Percentiles rank a stretch among this genome's conserved stretches.
Conservation (phyloP, 371 early-diverging fungal genomes). For the Syncephalastrum contaminatum region DNA sequence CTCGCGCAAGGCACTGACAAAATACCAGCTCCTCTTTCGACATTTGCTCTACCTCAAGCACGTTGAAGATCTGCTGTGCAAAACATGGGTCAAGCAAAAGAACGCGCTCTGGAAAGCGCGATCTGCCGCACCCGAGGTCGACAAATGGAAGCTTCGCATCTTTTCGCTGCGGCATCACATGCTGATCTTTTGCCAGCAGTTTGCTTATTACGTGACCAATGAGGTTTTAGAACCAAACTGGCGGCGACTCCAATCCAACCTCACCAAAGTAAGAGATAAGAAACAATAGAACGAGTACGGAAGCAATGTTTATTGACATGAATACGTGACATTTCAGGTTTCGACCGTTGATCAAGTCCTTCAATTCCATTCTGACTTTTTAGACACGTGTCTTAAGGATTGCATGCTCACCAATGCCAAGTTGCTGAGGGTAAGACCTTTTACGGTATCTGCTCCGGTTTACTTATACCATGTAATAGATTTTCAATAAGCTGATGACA, state of each 20-base stretch:
- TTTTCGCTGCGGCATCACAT: slow-evolving; percentile 75
- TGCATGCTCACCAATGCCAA: slow-evolving; percentile 86
- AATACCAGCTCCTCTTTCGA: slow-evolving; percentile 91
- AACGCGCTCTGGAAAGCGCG: slow-evolving; percentile 29
- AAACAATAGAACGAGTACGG: slow-evolving; percentile 14
- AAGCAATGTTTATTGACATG: slow-evolving; percentile 1
- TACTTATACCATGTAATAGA: slow-evolving; percentile 37
- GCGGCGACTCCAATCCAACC: slow-evolving; percentile 59
- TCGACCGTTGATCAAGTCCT: slow-evolving; percentile 88
- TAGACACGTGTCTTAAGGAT: slow-evolving; percentile 87
- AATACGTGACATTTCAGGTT: slow-evolving; percentile 23
- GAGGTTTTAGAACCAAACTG: slow-evolving; percentile 93
- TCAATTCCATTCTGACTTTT: slow-evolving; percentile 75
- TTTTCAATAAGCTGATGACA: slow-evolving; percentile 66
- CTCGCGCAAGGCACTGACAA: slow-evolving; percentile 75
- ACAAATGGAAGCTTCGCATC: slow-evolving; percentile 63
- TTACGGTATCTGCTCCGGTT: neutral
- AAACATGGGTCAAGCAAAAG: slow-evolving; percentile 72
- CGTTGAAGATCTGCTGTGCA: slow-evolving; percentile 75
- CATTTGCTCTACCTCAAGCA: slow-evolving; percentile 85
- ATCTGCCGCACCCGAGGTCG: slow-evolving; percentile 31
- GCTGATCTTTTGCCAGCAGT: slow-evolving; percentile 85
- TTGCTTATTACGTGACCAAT: slow-evolving; percentile 80
- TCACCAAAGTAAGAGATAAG: slow-evolving; percentile 40
- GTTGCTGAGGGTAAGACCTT: slow-evolving; percentile 64